phyloP scores from a whole-genome alignment of 305 asterid species.

The Solanum hybrid region DNA sequence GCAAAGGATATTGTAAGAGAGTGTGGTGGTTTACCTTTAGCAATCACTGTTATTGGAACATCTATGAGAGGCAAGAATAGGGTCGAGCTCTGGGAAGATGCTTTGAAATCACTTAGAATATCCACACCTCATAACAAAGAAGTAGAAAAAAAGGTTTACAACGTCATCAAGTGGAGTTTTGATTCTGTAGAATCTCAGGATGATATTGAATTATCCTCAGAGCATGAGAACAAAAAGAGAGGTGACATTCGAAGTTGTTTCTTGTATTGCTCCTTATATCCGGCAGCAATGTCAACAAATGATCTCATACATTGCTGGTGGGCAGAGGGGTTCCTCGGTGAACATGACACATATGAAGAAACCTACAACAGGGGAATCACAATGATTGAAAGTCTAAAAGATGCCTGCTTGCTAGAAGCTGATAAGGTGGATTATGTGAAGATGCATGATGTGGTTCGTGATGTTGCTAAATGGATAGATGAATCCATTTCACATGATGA shows the following conservation, averaged over 20 bases:
- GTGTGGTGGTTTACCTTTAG: constrained; percentile 21
- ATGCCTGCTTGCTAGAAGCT: neutral
- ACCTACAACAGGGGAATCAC: neutral
- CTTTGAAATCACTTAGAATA: constrained; percentile 3
- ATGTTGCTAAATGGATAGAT: neutral
- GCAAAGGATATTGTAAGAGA: constrained; percentile 11
- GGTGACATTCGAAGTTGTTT: neutral
- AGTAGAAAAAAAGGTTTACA: neutral
- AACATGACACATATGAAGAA: neutral
- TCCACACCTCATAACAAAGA: neutral
- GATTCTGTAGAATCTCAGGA: neutral
- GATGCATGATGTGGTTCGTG: neutral
- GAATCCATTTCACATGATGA: neutral
- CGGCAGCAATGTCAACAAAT: neutral
- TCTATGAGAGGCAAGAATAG: constrained; percentile 10
- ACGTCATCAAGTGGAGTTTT: neutral
- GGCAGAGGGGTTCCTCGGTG: neutral
- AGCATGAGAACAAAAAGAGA: neutral
- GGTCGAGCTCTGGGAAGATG: constrained; percentile 14
- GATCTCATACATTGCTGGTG: neutral
- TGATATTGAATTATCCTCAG: neutral
- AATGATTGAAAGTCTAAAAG: neutral
- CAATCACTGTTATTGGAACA: constrained; percentile 15
- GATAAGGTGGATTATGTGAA: neutral
- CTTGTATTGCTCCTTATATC: neutral